Conservation (phyloP, 108 stramenopile genomes). For the Conticribra guillardii region DNA sequence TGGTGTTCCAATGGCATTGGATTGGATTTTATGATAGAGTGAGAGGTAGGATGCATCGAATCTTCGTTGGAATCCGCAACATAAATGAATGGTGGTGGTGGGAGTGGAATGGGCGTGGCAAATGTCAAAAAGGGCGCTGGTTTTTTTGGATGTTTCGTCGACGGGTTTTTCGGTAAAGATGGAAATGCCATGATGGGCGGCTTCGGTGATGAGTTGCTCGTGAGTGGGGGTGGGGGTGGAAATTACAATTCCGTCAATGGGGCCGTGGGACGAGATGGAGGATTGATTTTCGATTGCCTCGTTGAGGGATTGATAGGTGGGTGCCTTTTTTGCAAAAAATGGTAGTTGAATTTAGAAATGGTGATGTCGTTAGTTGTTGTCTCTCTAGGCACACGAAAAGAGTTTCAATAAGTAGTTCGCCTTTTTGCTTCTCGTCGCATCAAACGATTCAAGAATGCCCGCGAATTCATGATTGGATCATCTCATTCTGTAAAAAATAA, state of each 20-base stretch:
- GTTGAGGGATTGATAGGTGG: conserved; percentile 12
- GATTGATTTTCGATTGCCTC: conserved; percentile 22
- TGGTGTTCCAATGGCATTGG: conserved; percentile 44
- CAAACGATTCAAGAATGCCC: too few species aligned
- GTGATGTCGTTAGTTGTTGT: too few species aligned
- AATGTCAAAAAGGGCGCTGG: conserved; percentile 44
- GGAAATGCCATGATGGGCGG: conserved; percentile 37
- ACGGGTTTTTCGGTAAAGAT: conserved; percentile 79
- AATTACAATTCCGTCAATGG: conserved; percentile 60
- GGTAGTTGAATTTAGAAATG: too few species aligned
- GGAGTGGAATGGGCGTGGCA: not conserved
- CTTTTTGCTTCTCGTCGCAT: too few species aligned
- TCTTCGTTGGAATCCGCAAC: conserved; percentile 79
- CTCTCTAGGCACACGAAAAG: too few species aligned
- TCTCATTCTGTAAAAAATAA: too few species aligned
- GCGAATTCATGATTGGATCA: too few species aligned
- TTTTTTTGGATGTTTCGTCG: conserved; percentile 56
- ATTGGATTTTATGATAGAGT: conserved; percentile 28
- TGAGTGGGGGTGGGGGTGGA: conserved; percentile 68
- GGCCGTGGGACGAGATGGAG: not conserved
- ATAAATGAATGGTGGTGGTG: conserved; percentile 38
- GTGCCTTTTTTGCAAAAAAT: too few species aligned
- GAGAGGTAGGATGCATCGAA: conserved; percentile 71
- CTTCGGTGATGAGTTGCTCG: conserved; percentile 47
- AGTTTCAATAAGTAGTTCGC: too few species aligned